Evolutionary conservation across 345 rosid species (phyloP).

Genomic region (Pseudoturritis turrita): DNA sequence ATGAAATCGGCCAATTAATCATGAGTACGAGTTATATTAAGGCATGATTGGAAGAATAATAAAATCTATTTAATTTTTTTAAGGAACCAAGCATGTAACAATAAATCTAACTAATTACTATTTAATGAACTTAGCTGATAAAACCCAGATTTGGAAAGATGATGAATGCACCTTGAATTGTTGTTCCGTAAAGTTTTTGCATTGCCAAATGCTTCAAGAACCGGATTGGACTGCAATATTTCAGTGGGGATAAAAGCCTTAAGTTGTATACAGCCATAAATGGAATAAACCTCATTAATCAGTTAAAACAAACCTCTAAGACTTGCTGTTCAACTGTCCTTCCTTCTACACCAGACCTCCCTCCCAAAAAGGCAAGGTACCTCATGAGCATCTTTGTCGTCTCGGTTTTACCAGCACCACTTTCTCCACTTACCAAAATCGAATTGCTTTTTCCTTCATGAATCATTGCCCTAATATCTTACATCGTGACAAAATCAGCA

Average conservation of each 20-base stretch:
- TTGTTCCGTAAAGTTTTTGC: slow-evolving; percentile 92
- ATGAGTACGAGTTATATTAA: slow-evolving; percentile 1
- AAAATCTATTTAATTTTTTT: not conserved
- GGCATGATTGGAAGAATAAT: not conserved
- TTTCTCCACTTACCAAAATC: slow-evolving; percentile 95
- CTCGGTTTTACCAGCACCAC: slow-evolving; percentile 99
- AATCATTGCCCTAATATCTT: slow-evolving; percentile 69
- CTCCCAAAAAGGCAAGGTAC: slow-evolving; percentile 87
- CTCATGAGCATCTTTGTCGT: slow-evolving; percentile 97
- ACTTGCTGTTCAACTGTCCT: slow-evolving; percentile 97
- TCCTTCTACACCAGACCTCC: slow-evolving; percentile 91
- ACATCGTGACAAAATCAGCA: slow-evolving; percentile 27
- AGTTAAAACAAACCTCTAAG: slow-evolving; percentile 54
- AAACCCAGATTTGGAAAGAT: not conserved
- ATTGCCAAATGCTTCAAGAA: slow-evolving; percentile 98
- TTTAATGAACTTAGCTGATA: not conserved
- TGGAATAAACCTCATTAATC: not conserved
- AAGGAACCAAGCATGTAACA: slow-evolving; percentile 4
- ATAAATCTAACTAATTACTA: not conserved
- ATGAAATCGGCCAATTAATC: slow-evolving; percentile 5
- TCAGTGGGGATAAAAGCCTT: not conserved
- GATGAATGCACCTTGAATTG: slow-evolving; percentile 66
- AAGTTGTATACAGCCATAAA: not conserved
- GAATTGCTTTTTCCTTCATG: slow-evolving; percentile 88
- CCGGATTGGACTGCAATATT: slow-evolving; percentile 80